phyloP scores from a whole-genome alignment of 139 green algal genomes.

The Eudorina sp. region DNA sequence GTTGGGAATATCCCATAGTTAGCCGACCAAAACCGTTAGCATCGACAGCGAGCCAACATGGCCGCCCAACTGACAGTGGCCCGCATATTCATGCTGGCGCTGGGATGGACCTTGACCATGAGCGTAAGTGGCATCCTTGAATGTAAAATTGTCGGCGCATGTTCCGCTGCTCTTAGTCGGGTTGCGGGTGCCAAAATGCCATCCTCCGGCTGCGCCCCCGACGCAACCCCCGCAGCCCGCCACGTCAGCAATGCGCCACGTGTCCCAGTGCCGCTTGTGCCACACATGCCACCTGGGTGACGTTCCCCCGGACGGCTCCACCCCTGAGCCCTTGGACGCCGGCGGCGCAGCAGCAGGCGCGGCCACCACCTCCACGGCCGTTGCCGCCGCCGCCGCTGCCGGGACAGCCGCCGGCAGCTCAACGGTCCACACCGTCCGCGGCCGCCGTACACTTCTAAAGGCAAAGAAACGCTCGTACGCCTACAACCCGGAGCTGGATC shows the following conservation, averaged over 20 bases:
- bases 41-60: background rate
- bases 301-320: background rate
- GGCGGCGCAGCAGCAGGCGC: background rate
- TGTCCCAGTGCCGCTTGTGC: constrained; percentile 46
- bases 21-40: too few species aligned
- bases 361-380: background rate
- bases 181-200: too few species aligned
- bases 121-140: too few species aligned
- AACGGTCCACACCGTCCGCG: too few species aligned
- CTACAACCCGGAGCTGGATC: constrained; percentile 34
- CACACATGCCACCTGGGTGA: constrained; percentile 27
- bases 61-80: background rate
- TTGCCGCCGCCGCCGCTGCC: too few species aligned
- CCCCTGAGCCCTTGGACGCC: background rate
- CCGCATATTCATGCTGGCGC: background rate
- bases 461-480: background rate
- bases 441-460: too few species aligned
- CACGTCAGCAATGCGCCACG: constrained; percentile 17
- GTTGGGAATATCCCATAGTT: too few species aligned
- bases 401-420: too few species aligned
- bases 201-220: too few species aligned
- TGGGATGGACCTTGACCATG: background rate
- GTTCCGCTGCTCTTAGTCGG: too few species aligned
- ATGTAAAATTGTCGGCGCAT: background rate
- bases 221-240: background rate